These are phyloP conservation scores for Cyphellophora europaea DNA, from an alignment of 2,329 filamentous ascomycete genomes.

Conservation along the genomic window DNA sequence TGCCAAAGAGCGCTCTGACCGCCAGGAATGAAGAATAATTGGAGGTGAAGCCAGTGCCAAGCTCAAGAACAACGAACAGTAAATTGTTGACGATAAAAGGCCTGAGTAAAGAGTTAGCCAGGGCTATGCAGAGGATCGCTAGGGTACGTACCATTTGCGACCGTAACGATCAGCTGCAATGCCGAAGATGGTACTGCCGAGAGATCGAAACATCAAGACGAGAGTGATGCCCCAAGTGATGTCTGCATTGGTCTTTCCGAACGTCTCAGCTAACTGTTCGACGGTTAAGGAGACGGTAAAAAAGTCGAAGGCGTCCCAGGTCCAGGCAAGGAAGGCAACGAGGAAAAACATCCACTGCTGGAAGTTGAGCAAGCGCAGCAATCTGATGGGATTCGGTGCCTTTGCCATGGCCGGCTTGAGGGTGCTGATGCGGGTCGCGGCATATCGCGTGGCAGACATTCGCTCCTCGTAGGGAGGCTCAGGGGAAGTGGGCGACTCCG, in stretches of 20 bases:
- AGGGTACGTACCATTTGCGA: conserved; percentile 44
- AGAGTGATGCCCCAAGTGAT: conserved; percentile 53
- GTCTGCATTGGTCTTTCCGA: conserved; percentile 45
- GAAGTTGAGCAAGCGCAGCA: conserved; percentile 16
- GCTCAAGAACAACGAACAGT: conserved; percentile 51
- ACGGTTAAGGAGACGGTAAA: conserved; percentile 53
- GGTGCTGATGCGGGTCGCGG: conserved; percentile 43
- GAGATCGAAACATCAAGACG: conserved; percentile 51
- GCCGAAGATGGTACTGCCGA: conserved; percentile 51
- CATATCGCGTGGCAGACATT: conserved; percentile 37
- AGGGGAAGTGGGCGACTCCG: neutral
- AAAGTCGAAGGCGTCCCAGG: conserved; percentile 47
- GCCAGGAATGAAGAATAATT: conserved; percentile 51
- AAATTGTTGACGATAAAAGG: conserved; percentile 53
- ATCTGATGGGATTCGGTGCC: conserved; percentile 16
- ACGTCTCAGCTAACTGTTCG: conserved; percentile 41
- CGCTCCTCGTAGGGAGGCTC: conserved; percentile 6
- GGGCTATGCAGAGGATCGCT: conserved; percentile 23
- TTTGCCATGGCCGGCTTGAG: conserved; percentile 36
- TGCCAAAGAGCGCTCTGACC: conserved; percentile 51
- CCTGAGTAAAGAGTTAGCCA: too few species aligned
- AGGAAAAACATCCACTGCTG: conserved; percentile 22
- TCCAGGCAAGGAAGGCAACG: conserved; percentile 14
- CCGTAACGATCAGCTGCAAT: conserved; percentile 44
- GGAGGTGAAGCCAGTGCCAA: conserved; percentile 50